Percentiles rank a stretch among this genome's conserved stretches.
phyloP scores from a whole-genome alignment of 495 filamentous ascomycete species.

The Aspergillus affinis region DNA sequence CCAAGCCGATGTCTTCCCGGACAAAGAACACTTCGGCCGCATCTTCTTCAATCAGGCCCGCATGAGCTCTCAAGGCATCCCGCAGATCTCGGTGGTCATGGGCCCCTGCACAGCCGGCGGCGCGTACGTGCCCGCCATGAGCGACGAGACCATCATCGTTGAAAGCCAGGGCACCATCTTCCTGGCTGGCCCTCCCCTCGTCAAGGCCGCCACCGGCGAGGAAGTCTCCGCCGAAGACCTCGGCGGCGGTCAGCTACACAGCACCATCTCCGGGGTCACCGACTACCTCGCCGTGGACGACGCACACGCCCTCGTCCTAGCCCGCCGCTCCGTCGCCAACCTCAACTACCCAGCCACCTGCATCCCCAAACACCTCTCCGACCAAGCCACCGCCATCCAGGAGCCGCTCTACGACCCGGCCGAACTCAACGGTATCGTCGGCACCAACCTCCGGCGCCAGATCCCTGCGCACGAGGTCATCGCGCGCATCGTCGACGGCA shows the following conservation, averaged over 20 bases:
- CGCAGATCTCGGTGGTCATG: constrained; percentile 96
- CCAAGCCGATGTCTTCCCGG: constrained; percentile 95
- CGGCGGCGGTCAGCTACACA: constrained; percentile 90
- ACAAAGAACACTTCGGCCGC: constrained; percentile 91
- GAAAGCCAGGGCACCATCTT: constrained; percentile 95
- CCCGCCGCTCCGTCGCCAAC: constrained; percentile 78
- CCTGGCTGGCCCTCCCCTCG: constrained; percentile 89
- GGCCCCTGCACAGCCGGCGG: constrained; percentile 96
- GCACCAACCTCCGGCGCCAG: constrained; percentile 80
- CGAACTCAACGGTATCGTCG: constrained; percentile 85
- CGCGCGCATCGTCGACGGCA: constrained; percentile 89
- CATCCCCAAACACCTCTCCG: constrained; percentile 22
- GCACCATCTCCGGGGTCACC: constrained; percentile 87
- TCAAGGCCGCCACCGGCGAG: constrained; percentile 96
- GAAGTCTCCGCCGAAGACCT: constrained; percentile 90
- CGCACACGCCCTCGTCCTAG: constrained; percentile 87
- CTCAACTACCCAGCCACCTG: constrained; percentile 72
- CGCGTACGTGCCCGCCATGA: constrained; percentile 96
- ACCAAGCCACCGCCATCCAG: constrained; percentile 34
- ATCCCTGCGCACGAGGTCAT: constrained; percentile 89
- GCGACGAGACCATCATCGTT: constrained; percentile 96
- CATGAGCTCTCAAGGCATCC: constrained; percentile 77
- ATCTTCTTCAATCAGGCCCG: constrained; percentile 99
- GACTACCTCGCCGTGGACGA: constrained; percentile 96
- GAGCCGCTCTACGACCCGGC: constrained; percentile 81